Evolutionary conservation across 2,329 filamentous ascomycete genomes (phyloP), one percentile per base, ranked within the genome.

Genomic region (Fusarium napiforme): DNA sequence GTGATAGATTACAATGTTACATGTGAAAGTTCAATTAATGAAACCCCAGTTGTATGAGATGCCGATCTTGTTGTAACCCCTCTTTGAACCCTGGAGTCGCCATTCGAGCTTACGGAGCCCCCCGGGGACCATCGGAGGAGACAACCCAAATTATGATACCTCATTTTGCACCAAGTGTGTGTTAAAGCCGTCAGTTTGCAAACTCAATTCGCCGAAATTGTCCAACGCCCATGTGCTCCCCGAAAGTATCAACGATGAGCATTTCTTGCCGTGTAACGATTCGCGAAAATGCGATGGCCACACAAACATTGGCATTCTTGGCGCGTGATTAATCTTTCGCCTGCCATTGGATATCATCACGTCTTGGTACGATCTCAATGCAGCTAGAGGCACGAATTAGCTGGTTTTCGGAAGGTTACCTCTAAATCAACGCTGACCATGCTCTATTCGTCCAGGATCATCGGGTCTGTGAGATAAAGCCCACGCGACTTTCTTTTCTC

Each of bases 371-470:
- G 1, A 12, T 21, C 58, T 56, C 4, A 36, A 61, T 58, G 9
- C 2, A 61, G 59, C 50, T 61, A 61, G 50, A 15, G 15, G n/a
- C 16, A 15, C 0, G 18, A 16, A 10, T 43, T 43, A 61, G 30
- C 59, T 58, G 49, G 30, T 61, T 58, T 45, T 19, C 9, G 12
- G 30, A 37, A 46, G 37, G 53, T 46, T n/a, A 36, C 16, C 19
- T 58, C 3, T 23, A n/a, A 30, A 30, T 18, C 15, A 16, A 59
- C 32, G 8, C 26, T 30, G 21, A 19, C 49, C 15, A 58, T 58
- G 49, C 49, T 58, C 19, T 39, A 58, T 43, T 43, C 10, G 49
- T 58, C 21, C 15, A 43, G 23, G 60, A 63, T 63, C 60, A 60
- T 32, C 32, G n/a, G 18, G 40, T 34, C 34, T 30, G 19, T 16